A percentile compares a stretch with the other conserved stretches of the same genome.
phyloP scores from a whole-genome alignment of 495 filamentous ascomycete species.

The Aeminium ludgeri region DNA sequence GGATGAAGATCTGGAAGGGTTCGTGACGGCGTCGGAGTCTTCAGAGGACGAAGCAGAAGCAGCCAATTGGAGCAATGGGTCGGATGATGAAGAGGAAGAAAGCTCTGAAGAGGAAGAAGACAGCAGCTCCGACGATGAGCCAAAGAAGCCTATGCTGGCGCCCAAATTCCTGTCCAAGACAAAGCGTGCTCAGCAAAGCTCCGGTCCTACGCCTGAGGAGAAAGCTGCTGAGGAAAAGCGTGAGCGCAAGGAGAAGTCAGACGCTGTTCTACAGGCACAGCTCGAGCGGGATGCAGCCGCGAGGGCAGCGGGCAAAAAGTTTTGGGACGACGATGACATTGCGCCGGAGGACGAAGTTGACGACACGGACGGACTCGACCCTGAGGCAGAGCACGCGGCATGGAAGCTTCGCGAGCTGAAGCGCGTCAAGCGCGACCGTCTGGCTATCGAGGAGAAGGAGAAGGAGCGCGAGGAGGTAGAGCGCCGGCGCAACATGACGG shows the following conservation, averaged over 20 bases:
- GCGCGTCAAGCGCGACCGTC: constrained; percentile 69
- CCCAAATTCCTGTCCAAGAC: constrained; percentile 86
- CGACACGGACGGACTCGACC: constrained; percentile 71
- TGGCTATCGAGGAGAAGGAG: constrained; percentile 68
- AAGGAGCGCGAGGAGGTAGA: constrained; percentile 81
- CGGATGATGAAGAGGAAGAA: constrained; percentile 7
- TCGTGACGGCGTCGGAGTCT: constrained; percentile 25
- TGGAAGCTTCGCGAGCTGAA: constrained; percentile 90
- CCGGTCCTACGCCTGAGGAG: constrained; percentile 27
- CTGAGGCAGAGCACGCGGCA: constrained; percentile 73
- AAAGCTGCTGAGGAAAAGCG: constrained; percentile 40
- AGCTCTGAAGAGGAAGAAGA: constrained; percentile 35
- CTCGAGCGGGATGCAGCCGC: constrained; percentile 63
- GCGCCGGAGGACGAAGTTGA: constrained; percentile 54
- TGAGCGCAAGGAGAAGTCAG: constrained; percentile 47
- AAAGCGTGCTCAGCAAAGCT: constrained; percentile 36
- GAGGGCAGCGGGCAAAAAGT: constrained; percentile 54
- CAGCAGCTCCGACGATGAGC: constrained; percentile 29
- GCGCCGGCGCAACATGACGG: constrained; percentile 67
- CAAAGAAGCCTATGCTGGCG: constrained; percentile 48
- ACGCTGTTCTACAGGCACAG: constrained; percentile 74
- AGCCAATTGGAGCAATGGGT: constrained; percentile 2
- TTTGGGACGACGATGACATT: constrained; percentile 73
- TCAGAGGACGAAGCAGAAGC: constrained; percentile 6
- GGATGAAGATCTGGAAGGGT: constrained; percentile 30